Conservation (phyloP, 305 asterid species). For the Fraxinus latifolia region DNA sequence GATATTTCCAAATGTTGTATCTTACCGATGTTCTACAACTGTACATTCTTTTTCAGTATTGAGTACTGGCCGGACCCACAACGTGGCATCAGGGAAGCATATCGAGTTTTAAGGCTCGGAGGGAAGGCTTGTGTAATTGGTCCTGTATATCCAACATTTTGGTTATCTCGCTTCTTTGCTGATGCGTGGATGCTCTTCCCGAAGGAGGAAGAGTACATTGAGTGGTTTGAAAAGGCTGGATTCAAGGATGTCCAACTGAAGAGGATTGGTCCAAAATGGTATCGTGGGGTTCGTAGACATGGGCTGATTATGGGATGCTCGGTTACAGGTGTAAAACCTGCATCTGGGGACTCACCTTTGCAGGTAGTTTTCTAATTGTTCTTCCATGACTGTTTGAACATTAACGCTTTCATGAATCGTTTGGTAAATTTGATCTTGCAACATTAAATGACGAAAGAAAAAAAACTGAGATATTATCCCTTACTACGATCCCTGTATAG, state of each 20-base stretch:
- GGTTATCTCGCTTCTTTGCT: slow-evolving; percentile 92
- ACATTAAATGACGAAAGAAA: not conserved
- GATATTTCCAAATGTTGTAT: not conserved
- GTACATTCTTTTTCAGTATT: slow-evolving; percentile 42
- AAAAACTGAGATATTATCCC: not conserved
- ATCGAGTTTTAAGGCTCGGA: slow-evolving; percentile 77
- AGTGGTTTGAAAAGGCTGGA: slow-evolving; percentile 90
- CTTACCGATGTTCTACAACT: slow-evolving; percentile 21
- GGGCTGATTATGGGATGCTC: slow-evolving; percentile 99
- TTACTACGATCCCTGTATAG: not conserved
- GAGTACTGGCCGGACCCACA: slow-evolving; percentile 99
- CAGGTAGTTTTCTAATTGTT: slow-evolving; percentile 47
- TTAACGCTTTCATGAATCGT: not conserved
- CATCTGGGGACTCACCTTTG: slow-evolving; percentile 88
- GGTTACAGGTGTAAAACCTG: slow-evolving; percentile 75
- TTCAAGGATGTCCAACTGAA: slow-evolving; percentile 79
- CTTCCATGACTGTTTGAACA: not conserved
- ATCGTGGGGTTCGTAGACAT: slow-evolving; percentile 90
- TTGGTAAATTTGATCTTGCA: not conserved
- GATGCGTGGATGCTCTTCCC: slow-evolving; percentile 99
- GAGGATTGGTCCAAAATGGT: slow-evolving; percentile 97
- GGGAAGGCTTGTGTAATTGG: slow-evolving; percentile 97
- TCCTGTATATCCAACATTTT: slow-evolving; percentile 85
- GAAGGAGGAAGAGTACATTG: slow-evolving; percentile 93
- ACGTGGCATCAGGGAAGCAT: slow-evolving; percentile 92